Evolutionary conservation across 2,329 filamentous ascomycete species (phyloP).

Genomic region (Pseudopithomyces maydicus): DNA sequence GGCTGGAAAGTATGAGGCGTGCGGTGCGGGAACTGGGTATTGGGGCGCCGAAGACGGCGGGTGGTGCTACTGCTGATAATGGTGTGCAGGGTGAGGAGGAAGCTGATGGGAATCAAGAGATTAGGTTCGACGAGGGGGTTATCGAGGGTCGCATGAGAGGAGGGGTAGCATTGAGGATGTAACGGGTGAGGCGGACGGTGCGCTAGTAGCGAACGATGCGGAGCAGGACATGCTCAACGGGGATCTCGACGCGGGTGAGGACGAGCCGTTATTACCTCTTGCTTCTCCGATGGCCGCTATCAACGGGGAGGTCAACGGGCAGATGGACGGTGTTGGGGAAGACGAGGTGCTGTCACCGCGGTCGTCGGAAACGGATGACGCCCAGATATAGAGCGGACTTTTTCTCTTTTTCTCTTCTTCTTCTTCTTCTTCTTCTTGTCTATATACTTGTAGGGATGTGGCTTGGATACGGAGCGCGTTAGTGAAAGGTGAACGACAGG

Average conservation of each 20-base stretch:
- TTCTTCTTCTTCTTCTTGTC: background rate
- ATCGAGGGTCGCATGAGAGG: no score
- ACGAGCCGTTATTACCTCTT: conserved; percentile 10
- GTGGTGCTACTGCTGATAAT: background rate
- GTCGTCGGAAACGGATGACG: background rate
- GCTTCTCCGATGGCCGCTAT: background rate
- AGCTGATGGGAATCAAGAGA: background rate
- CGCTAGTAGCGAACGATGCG: background rate
- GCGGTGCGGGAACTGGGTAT: conserved; percentile 66
- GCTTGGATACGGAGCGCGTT: background rate
- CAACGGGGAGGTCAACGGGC: background rate
- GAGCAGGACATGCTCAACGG: conserved; percentile 15
- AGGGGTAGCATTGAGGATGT: conserved; percentile 18
- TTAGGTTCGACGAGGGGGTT: conserved; percentile 2
- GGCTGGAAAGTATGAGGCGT: conserved; percentile 78
- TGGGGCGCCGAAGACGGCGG: background rate
- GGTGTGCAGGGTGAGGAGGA: background rate
- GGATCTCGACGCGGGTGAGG: conserved; percentile 13
- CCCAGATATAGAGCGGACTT: background rate
- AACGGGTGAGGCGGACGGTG: conserved; percentile 17
- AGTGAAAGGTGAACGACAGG: background rate
- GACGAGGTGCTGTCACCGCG: background rate
- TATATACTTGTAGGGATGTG: background rate
- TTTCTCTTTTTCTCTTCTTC: background rate
- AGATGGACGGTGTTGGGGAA: background rate